phyloP scores from a whole-genome alignment of 352 stramenopile species.

The Phytophthora crassamura region DNA sequence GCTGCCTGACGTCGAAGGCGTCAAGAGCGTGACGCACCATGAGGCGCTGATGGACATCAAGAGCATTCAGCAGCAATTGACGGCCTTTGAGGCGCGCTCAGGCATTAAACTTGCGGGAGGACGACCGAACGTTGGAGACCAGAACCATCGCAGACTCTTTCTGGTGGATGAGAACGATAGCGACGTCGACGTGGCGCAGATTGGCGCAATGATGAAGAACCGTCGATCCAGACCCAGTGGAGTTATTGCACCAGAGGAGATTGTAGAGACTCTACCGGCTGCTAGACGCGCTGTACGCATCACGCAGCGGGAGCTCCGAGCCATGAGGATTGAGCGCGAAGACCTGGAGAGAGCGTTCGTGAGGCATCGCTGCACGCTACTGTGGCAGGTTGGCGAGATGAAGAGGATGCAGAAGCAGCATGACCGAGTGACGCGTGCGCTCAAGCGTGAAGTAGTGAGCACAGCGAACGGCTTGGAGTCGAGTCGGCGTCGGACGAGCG shows the following conservation, averaged over 20 bases:
- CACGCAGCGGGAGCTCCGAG: constrained; percentile 72
- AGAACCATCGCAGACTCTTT: constrained; percentile 34
- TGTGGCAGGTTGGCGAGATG: constrained; percentile 74
- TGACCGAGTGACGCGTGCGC: constrained; percentile 53
- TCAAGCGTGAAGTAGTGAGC: constrained; percentile 51
- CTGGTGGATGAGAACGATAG: constrained; percentile 36
- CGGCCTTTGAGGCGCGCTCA: constrained; percentile 49
- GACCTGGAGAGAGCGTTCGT: constrained; percentile 82
- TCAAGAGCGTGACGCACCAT: constrained; percentile 52
- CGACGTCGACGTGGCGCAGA: constrained; percentile 36
- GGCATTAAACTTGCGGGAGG: constrained; percentile 26
- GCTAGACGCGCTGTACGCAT: constrained; percentile 75
- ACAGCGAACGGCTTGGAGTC: constrained; percentile 71
- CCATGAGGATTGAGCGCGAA: constrained; percentile 75
- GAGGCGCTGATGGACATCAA: constrained; percentile 70
- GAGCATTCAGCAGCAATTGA: constrained; percentile 57
- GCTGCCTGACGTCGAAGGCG: constrained; percentile 64
- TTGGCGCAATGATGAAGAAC: constrained; percentile 41
- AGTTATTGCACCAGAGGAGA: constrained; percentile 74
- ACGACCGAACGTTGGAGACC: constrained; percentile 22
- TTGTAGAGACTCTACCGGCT: constrained; percentile 73
- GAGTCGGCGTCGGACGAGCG: constrained; percentile 71
- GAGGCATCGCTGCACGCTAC: constrained; percentile 62
- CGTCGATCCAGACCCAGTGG: constrained; percentile 46
- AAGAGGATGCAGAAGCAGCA: constrained; percentile 79